These are phyloP conservation scores for Mitragyna speciosa DNA, from an alignment of 257 asterid species.

Conservation along the genomic window DNA sequence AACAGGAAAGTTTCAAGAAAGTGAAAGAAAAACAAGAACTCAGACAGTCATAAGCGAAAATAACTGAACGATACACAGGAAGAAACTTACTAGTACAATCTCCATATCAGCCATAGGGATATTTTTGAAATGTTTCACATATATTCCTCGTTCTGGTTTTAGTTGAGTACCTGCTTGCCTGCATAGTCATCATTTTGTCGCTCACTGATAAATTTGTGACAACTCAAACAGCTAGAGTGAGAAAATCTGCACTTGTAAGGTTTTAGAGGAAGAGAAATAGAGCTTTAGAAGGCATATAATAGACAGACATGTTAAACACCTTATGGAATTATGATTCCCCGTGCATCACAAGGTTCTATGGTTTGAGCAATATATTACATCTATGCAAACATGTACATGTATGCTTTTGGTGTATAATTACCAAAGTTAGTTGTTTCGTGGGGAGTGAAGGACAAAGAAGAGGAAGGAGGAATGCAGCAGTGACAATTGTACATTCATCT, in stretches of 20 bases:
- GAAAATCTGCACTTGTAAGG: neutral
- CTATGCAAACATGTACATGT: neutral
- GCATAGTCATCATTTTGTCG: constrained; percentile 32
- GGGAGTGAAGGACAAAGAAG: neutral
- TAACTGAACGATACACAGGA: neutral
- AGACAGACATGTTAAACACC: neutral
- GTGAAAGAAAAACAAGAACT: neutral
- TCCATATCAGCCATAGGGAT: constrained; percentile 99
- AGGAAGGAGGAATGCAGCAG: neutral
- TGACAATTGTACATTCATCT: neutral
- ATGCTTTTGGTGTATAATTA: neutral
- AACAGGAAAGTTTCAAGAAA: constrained; percentile 8
- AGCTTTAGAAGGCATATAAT: neutral
- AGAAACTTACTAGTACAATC: constrained; percentile 78
- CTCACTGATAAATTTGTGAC: neutral
- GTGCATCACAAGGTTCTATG: neutral
- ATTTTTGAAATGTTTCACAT: constrained; percentile 90
- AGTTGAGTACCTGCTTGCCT: constrained; percentile 66
- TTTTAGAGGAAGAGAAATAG: neutral
- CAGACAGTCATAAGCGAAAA: neutral
- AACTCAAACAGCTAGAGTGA: neutral
- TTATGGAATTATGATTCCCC: neutral
- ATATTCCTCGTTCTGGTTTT: constrained; percentile 79
- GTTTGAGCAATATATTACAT: neutral
- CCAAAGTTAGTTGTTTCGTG: neutral